Conservation (phyloP, 2,329 filamentous ascomycete species). For the Didymella keratinophila region DNA sequence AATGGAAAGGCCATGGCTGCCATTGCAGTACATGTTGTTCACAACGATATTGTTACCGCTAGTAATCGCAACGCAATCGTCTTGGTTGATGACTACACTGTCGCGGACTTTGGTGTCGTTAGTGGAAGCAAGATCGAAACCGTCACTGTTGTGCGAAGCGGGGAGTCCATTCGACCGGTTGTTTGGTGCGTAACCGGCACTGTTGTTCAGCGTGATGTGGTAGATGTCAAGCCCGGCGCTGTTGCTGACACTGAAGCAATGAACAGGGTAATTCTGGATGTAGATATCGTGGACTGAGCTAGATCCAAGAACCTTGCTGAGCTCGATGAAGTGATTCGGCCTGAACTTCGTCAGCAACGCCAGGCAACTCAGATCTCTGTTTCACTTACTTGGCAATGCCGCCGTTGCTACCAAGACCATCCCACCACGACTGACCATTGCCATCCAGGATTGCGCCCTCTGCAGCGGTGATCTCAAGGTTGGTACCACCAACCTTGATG, state of each 20-base stretch:
- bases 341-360: background rate
- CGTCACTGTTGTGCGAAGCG: constrained; percentile 18
- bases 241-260: constrained; percentile 58
- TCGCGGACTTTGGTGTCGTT: constrained; percentile 65
- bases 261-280: constrained; percentile 64
- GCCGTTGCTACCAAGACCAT: constrained; percentile 56
- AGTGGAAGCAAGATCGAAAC: constrained; percentile 55
- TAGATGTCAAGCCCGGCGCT: constrained; percentile 56
- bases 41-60: constrained; percentile 55
- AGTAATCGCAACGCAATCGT: constrained; percentile 67
- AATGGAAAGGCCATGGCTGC: constrained; percentile 66
- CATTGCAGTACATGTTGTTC: constrained; percentile 55
- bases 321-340: constrained; percentile 24
- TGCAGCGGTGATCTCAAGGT: constrained; percentile 67
- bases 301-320: constrained; percentile 62
- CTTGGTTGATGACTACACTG: constrained; percentile 64
- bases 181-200: constrained; percentile 57
- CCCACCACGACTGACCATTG: constrained; percentile 56
- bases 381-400: constrained; percentile 53
- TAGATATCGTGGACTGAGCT: constrained; percentile 62
- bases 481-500: constrained; percentile 65
- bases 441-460: constrained; percentile 63
- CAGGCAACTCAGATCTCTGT: background rate
- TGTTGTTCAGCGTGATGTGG: constrained; percentile 65
- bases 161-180: constrained; percentile 18